phyloP scores from a whole-genome alignment of 176 grass and related monocot species.

The Pontederia paniculata region DNA sequence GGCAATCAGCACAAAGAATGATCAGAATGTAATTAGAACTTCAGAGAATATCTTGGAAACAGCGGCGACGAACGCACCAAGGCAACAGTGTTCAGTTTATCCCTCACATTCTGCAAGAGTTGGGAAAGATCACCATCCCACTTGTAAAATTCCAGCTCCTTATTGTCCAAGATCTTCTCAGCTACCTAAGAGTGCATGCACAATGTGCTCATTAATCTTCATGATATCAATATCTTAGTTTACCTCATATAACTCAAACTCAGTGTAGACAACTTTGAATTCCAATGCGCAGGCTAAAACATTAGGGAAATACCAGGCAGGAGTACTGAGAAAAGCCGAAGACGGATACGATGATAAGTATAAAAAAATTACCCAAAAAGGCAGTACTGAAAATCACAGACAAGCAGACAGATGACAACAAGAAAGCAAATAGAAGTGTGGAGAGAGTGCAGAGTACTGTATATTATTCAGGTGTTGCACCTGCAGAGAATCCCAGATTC shows the following conservation, averaged over 20 bases:
- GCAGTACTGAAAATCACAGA: too few species aligned
- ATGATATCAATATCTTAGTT: background rate
- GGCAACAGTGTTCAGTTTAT: conserved; percentile 72
- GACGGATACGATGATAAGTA: too few species aligned
- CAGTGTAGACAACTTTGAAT: background rate
- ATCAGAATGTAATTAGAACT: background rate
- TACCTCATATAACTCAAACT: background rate
- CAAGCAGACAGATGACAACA: too few species aligned
- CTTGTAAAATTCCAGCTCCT: conserved; percentile 92
- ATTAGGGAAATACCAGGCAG: too few species aligned
- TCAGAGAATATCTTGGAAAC: background rate
- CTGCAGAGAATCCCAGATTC: too few species aligned
- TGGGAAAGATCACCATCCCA: conserved; percentile 75
- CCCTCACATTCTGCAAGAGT: conserved; percentile 67
- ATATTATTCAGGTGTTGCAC: too few species aligned
- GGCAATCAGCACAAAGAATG: background rate
- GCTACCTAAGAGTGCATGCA: conserved; percentile 36
- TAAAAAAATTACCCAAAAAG: too few species aligned
- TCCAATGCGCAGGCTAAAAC: too few species aligned
- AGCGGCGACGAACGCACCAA: conserved; percentile 32
- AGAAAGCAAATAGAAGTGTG: too few species aligned
- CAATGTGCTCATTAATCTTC: background rate
- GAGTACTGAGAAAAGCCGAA: too few species aligned
- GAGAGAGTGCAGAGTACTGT: too few species aligned
- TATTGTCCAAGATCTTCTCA: conserved; percentile 88